phyloP scores from a whole-genome alignment of 2,329 filamentous ascomycete species.

The Pestalotiopsis sp. region DNA sequence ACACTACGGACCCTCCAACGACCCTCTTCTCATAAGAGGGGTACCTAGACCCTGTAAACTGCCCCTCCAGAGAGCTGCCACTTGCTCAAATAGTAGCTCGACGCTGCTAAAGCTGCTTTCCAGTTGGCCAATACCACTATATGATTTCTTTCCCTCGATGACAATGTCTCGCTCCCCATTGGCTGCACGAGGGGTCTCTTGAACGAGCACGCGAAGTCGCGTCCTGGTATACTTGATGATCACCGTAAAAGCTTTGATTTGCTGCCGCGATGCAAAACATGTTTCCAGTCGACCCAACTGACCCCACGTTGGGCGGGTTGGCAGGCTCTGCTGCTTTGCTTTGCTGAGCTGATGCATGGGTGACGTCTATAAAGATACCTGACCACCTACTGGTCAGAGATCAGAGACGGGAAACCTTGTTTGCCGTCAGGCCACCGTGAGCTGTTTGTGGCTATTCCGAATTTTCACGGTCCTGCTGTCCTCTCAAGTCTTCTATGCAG shows the following conservation, averaged over 20 bases:
- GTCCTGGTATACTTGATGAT: not conserved
- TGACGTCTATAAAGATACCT: constrained; percentile 5
- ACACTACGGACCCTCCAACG: not conserved
- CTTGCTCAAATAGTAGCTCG: constrained; percentile 8
- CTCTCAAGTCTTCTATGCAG: not conserved
- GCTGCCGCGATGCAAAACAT: constrained; percentile 1
- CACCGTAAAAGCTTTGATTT: constrained; percentile 8
- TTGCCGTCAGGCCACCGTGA: constrained; percentile 15
- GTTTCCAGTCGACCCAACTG: constrained; percentile 3
- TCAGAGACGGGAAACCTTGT: not conserved
- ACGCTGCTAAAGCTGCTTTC: constrained; percentile 2
- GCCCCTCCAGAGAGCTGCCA: not conserved
- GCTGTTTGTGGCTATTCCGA: not conserved
- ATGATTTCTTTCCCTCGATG: constrained; percentile 3
- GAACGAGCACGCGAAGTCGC: not conserved
- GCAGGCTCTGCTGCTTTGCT: not conserved
- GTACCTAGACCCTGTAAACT: not conserved
- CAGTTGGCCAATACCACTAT: constrained; percentile 12
- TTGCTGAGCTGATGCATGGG: not conserved
- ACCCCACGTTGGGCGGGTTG: constrained; percentile 4
- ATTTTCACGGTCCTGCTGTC: not conserved
- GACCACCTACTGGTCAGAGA: not conserved
- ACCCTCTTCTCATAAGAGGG: not conserved
- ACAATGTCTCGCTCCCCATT: constrained; percentile 11
- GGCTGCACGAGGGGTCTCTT: not conserved